These are phyloP conservation scores for Apiotrichum porosum DNA, from an alignment of 1,284 basidiomycete species.

Conservation along the genomic window DNA sequence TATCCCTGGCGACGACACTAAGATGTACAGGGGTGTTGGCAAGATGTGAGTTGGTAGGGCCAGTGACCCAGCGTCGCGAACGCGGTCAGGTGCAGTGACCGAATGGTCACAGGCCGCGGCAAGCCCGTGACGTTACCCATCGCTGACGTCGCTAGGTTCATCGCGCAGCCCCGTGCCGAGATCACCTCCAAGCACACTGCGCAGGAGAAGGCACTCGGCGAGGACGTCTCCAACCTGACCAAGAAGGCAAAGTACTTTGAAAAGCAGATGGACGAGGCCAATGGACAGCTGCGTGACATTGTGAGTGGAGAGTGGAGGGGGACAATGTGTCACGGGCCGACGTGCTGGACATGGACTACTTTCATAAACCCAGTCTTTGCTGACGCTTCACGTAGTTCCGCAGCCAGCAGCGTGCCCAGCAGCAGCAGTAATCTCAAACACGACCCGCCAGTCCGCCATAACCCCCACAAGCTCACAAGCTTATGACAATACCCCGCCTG, in stretches of 20 bases:
- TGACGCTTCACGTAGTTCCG: slow-evolving; percentile 38
- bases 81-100: too few species aligned
- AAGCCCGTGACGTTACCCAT: too few species aligned
- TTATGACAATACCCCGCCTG: too few species aligned
- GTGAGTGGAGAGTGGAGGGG: slow-evolving; percentile 52
- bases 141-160: slow-evolving; percentile 59
- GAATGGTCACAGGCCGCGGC: too few species aligned
- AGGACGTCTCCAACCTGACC: slow-evolving; percentile 69
- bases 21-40: slow-evolving; percentile 82
- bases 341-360: too few species aligned
- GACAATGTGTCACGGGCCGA: neutral
- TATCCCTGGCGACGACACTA: slow-evolving; percentile 54
- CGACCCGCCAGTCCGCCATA: too few species aligned
- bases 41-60: slow-evolving; percentile 69
- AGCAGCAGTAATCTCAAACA: neutral
- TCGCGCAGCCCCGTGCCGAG: slow-evolving; percentile 71
- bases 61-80: too few species aligned
- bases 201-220: slow-evolving; percentile 72
- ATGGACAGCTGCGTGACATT: slow-evolving; percentile 78
- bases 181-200: slow-evolving; percentile 69
- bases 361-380: too few species aligned
- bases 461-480: too few species aligned
- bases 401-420: slow-evolving; percentile 33
- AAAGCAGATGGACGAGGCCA: slow-evolving; percentile 84
- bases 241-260: slow-evolving; percentile 80